These are phyloP conservation scores for Blepharisma japonicum DNA, from an alignment of 73 alveolate genomes.

Conservation along the genomic window DNA sequence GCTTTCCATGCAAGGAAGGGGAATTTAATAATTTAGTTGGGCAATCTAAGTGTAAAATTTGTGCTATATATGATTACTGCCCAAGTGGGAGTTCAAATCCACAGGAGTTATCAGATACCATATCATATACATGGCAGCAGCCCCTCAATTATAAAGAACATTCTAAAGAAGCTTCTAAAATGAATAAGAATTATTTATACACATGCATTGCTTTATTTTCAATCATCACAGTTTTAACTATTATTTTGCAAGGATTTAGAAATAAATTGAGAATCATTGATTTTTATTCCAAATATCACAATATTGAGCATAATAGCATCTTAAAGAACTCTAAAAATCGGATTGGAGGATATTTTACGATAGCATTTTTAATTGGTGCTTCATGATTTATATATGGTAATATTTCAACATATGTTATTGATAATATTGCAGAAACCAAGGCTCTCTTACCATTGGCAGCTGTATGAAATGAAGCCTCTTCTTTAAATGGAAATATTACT, in stretches of 20 bases:
- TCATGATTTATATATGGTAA: background rate
- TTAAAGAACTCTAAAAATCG: background rate
- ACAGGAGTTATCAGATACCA: background rate
- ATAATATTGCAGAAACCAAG: constrained; percentile 25
- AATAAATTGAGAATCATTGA: background rate
- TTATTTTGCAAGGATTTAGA: background rate
- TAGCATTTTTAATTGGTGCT: background rate
- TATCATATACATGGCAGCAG: background rate
- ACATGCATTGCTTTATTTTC: background rate
- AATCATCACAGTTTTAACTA: background rate
- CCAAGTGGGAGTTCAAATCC: background rate
- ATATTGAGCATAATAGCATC: background rate
- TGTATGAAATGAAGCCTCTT: background rate
- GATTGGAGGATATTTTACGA: constrained; percentile 18
- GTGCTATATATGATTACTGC: background rate
- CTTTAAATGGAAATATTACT: background rate
- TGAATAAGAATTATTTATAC: too few species aligned
- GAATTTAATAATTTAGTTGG: background rate
- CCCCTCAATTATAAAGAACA: background rate
- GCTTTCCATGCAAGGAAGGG: constrained; percentile 5
- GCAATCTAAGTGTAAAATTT: background rate
- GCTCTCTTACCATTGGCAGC: constrained; percentile 21
- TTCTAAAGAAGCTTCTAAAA: background rate
- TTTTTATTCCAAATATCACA: background rate
- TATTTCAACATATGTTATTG: background rate